These are phyloP conservation scores for Boletus calvinii DNA, from an alignment of 1,284 basidiomycete genomes.

Conservation along the genomic window DNA sequence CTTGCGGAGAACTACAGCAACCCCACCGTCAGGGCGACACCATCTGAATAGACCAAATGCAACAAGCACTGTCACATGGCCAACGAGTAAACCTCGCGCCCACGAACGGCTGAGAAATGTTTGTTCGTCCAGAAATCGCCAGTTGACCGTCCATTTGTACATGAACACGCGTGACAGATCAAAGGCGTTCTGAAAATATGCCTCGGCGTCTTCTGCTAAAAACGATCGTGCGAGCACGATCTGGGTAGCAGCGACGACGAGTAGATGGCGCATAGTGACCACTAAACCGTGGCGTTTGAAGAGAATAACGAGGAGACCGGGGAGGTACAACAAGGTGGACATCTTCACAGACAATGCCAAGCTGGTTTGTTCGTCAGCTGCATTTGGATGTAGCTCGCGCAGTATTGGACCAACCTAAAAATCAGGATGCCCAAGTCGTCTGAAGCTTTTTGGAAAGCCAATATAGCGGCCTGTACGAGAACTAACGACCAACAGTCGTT, in stretches of 20 bases:
- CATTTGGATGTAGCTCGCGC: background rate
- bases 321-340: conserved; percentile 92
- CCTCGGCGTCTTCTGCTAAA: conserved; percentile 55
- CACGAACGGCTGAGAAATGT: conserved; percentile 69
- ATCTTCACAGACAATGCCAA: conserved; percentile 92
- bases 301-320: conserved; percentile 79
- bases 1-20: conserved; percentile 50
- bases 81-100: conserved; percentile 62
- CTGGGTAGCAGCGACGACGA: conserved; percentile 59
- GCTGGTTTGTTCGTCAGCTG: conserved; percentile 43
- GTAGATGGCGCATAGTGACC: conserved; percentile 52
- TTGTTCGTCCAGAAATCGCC: conserved; percentile 82
- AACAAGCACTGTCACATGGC: conserved; percentile 62
- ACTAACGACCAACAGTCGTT: conserved; percentile 91
- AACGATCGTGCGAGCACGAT: conserved; percentile 71
- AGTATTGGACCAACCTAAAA: conserved; percentile 61
- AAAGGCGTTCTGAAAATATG: conserved; percentile 81
- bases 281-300: conserved; percentile 72
- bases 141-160: conserved; percentile 98
- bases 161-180: conserved; percentile 88
- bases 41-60: conserved; percentile 74
- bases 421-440: conserved; percentile 66
- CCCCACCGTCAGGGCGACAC: conserved; percentile 69
- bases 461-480: conserved; percentile 55
- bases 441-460: conserved; percentile 57